phyloP scores from a whole-genome alignment of 345 rosid genomes.

The Eucalyptus microcorys region DNA sequence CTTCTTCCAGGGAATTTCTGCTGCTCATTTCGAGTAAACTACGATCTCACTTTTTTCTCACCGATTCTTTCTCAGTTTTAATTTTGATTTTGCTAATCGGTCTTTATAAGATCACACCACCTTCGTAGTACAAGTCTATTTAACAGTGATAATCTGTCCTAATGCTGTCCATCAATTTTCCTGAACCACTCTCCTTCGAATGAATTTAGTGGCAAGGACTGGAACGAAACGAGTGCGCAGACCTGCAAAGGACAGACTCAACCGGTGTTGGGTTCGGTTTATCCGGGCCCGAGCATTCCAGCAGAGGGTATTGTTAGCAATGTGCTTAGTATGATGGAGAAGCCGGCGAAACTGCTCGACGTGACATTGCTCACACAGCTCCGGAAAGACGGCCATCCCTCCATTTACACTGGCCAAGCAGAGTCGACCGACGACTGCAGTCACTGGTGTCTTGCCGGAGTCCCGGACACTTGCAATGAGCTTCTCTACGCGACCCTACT shows the following conservation, averaged over 20 bases:
- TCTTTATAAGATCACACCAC: background rate
- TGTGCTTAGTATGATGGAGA: conserved; percentile 26
- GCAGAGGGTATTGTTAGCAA: conserved; percentile 26
- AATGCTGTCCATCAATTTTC: background rate
- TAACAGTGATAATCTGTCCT: background rate
- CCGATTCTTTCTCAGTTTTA: background rate
- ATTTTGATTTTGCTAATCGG: background rate
- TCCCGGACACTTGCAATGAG: conserved; percentile 72
- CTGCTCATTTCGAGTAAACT: conserved; percentile 26
- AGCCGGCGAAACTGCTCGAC: conserved; percentile 39
- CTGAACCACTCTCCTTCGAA: background rate
- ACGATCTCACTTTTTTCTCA: background rate
- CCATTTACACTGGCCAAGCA: conserved; percentile 24
- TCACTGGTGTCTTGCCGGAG: conserved; percentile 81
- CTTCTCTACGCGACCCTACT: conserved; percentile 23
- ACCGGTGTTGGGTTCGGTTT: conserved; percentile 29
- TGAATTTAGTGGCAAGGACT: background rate
- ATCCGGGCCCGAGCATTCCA: conserved; percentile 10
- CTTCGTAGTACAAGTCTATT: background rate
- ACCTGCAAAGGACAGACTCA: conserved; percentile 36
- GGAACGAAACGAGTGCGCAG: background rate
- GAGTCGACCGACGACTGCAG: conserved; percentile 27
- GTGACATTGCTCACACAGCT: conserved; percentile 40
- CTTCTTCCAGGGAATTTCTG: conserved; percentile 53
- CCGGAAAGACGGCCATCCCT: conserved; percentile 67